Base-by-base conservation (phyloP, 2,329 filamentous ascomycete genomes). In the Chrysosphaeria jannelii region DNA sequence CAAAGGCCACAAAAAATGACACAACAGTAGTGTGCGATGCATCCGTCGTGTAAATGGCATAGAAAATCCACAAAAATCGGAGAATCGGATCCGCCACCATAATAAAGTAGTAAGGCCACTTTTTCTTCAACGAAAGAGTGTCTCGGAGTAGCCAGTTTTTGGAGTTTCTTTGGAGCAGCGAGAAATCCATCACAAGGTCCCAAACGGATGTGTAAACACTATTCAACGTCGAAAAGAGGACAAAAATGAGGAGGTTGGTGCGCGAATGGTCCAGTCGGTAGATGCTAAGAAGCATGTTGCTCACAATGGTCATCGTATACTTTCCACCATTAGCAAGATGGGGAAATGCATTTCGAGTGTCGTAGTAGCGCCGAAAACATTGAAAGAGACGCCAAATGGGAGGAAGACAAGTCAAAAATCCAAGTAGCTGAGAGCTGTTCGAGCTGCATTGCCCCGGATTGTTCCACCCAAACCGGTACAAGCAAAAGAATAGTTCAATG, bases 131-230 rank as follows among this genome's bases (percentile, higher is more conserved):
- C 0, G 68, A 78, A 0, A 85, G 54, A 6, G 72, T 67, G 28
- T 81, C 62, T 5, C 85, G 68, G 8, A 91, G 57, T 23, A 66
- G 53, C 2, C 48, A 56, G 32, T 71, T 51, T 8, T 59, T 57
- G 0, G 72, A 60, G 26, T 67, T 61, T 0, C 69, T 55, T 34
- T 91, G 78, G 3, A 81, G 56, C n/a, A 91, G 53, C 28, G 71
- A 85, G 56, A 85, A 93, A 42, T 97, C 85, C 72, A 93, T 91
- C 31, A 76, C 64, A 2, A 97, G 47, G 39, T 97, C 85, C 85
- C 85, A 97, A 20, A 90, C 57, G 7, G 67, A 76, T 34, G 59
- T 67, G 42, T 91, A 93, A 14, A 88, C 44, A 21, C 66, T 58
- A 39, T 91, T 97, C 32, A 89, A 43, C n/a, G 55, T 51, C 0